Base-by-base conservation (phyloP, 2,329 filamentous ascomycete species). In the Neophaeococcomyces mojaviensis region DNA sequence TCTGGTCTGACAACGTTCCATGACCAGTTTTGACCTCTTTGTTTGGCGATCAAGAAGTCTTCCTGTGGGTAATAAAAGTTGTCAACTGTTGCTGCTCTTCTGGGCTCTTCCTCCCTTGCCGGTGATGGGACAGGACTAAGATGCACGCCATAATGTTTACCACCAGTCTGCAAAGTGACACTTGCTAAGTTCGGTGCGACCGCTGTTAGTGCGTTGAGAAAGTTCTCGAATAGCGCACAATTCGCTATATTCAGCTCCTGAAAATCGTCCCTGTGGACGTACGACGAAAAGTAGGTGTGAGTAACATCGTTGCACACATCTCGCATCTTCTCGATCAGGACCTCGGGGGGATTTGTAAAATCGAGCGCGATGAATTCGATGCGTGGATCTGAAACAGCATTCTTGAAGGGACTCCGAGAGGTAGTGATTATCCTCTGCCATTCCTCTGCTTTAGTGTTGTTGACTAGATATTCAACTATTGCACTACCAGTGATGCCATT, bases 211-310 rank as follows among this genome's bases (percentile, higher is more conserved):
- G 60, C 51, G n/a, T 51, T 52, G 8, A 65, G 37, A 36, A 65
- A 65, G 32, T 64, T 65, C 30, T 55, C 41, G 44, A 65, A 66
- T 9, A 65, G 50, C 1, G 59, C 55, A 6, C 54, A 48, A 19
- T 65, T 65, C 7, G 46, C 46, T 1, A 54, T 52, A 4, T 50
- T 54, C 2, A 65, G 48, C 9, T 54, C 22, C 7, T 12, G 49
- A 42, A 64, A 62, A 36, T 61, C 55, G 35, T 63, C 57, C n/a
- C 40, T 49, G 37, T 65, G 62, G 2, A 62, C 56, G 37, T 64
- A 64, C 0, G 63, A 64, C 2, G 59, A 54, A 47, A 61, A 66
- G 49, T 55, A 66, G 2, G 61, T 58, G 37, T 65, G 62, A 0
- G 63, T 64, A 4, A 65, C 59, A 10, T 56, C 51, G 1, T 34